Conservation (phyloP, 2,329 filamentous ascomycete genomes). For the Lomentospora prolificans region DNA sequence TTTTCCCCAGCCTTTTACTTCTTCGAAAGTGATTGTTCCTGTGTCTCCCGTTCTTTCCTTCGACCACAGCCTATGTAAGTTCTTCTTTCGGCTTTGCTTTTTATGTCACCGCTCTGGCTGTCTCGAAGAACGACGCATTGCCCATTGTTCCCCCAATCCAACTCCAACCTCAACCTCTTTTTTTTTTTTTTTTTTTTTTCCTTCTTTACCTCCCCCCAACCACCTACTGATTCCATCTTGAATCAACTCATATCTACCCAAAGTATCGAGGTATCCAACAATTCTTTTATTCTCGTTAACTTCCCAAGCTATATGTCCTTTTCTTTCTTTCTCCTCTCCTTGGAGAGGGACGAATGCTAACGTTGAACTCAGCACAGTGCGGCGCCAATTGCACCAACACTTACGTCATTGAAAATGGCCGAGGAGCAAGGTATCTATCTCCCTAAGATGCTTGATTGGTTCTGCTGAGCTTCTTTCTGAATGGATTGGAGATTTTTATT, state of each 20-base stretch:
- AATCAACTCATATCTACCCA: not conserved
- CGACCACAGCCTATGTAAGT: constrained; percentile 7
- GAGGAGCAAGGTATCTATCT: constrained; percentile 9
- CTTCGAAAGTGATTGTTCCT: not conserved
- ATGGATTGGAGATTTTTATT: not conserved
- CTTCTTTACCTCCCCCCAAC: too few species aligned
- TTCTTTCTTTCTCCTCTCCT: constrained; percentile 5
- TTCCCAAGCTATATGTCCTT: not conserved
- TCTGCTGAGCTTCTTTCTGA: not conserved
- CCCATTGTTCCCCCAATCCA: constrained; percentile 6
- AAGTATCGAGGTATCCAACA: not conserved
- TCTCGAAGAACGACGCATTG: constrained; percentile 4
- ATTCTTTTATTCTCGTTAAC: not conserved
- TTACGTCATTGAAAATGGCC: not conserved
- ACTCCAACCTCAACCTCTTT: constrained; percentile 12
- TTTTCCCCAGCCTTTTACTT: not conserved
- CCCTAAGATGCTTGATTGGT: not conserved
- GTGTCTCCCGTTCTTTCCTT: not conserved
- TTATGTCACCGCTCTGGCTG: not conserved
- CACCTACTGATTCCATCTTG: not conserved
- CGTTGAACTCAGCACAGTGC: constrained; percentile 7
- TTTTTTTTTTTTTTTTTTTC: constrained; percentile 9
- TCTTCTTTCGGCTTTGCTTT: constrained; percentile 6
- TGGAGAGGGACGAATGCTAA: not conserved
- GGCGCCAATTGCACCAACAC: not conserved